These are phyloP conservation scores for Colletotrichum incanum DNA, from an alignment of 2,329 filamentous ascomycete species.

Conservation along the genomic window DNA sequence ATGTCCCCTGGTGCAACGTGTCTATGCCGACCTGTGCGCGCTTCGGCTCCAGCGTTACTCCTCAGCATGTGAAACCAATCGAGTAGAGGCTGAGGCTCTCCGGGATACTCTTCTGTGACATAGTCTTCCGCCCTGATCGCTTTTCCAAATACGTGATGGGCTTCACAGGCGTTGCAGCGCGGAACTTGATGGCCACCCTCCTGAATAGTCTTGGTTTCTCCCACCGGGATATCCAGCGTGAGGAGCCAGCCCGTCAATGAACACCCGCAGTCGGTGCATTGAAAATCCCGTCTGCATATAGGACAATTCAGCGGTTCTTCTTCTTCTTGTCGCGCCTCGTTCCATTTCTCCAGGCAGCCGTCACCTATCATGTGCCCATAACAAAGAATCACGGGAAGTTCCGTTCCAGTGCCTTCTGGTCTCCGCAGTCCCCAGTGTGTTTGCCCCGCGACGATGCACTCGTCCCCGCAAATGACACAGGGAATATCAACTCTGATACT, in stretches of 20 bases:
- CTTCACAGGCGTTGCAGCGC: neutral
- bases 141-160: neutral
- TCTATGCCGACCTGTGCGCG: neutral
- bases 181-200: neutral
- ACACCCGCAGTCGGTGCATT: neutral
- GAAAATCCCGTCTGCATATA: neutral
- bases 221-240: neutral
- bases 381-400: neutral
- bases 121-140: neutral
- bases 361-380: conserved; percentile 10
- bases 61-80: neutral
- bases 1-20: neutral
- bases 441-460: neutral
- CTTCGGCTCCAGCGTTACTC: neutral
- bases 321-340: accelerated
- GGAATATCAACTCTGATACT: conserved; percentile 1
- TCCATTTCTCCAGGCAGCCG: conserved; percentile 3
- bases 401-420: neutral
- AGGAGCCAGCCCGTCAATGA: neutral
- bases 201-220: neutral
- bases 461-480: conserved; percentile 1
- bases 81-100: neutral
- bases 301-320: neutral
- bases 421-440: neutral
- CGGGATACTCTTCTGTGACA: neutral